Conservation (phyloP, 202 grass and related monocot genomes). For the Zizania palustris region DNA sequence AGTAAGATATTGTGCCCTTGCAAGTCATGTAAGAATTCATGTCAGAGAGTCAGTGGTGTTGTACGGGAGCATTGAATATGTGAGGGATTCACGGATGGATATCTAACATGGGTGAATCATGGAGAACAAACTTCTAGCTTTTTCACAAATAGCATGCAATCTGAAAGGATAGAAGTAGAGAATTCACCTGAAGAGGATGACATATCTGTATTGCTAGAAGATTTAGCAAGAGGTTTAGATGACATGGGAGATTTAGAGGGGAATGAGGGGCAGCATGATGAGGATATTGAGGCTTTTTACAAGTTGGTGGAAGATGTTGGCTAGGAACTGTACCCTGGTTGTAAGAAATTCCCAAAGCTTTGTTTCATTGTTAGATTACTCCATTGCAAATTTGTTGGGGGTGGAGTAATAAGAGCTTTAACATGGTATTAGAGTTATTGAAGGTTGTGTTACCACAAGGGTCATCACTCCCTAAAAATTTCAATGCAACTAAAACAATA, state of each 20-base stretch:
- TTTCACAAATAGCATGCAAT: background rate
- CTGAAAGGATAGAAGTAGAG: too few species aligned
- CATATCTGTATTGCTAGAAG: too few species aligned
- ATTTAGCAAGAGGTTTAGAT: too few species aligned
- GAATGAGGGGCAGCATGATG: background rate
- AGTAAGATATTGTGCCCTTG: conserved; percentile 7
- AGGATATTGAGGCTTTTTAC: background rate
- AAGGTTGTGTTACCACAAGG: too few species aligned
- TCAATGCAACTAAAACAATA: background rate
- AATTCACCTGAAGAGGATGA: too few species aligned
- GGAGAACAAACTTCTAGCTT: background rate
- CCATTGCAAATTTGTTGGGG: too few species aligned
- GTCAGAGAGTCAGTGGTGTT: background rate
- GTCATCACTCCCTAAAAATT: too few species aligned
- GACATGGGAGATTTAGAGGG: too few species aligned
- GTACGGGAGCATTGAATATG: background rate
- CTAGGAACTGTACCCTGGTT: background rate
- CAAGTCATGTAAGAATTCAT: background rate
- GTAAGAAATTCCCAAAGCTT: background rate
- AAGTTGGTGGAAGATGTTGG: background rate
- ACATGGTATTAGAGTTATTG: too few species aligned
- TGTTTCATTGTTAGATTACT: too few species aligned
- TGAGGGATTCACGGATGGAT: conserved; percentile 10
- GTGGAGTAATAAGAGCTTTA: too few species aligned
- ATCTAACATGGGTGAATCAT: background rate